phyloP scores from a whole-genome alignment of 257 asterid species.

The Craterostigma plantagineum region DNA sequence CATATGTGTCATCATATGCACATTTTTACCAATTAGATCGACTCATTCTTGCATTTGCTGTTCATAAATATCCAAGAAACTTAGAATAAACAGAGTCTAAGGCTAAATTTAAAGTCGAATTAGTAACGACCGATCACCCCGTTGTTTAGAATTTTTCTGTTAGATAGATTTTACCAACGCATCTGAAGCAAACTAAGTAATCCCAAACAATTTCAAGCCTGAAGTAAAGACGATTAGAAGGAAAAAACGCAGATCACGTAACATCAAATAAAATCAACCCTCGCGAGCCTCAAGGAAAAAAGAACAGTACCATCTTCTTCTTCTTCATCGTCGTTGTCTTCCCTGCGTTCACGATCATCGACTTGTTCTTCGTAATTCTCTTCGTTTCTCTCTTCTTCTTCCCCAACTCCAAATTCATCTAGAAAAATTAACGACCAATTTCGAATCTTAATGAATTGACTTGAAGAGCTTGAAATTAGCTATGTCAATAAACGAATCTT shows the following conservation, averaged over 20 bases:
- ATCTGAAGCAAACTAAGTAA: background rate
- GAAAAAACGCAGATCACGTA: background rate
- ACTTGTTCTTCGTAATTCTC: conserved; percentile 37
- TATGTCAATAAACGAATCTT: background rate
- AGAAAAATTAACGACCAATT: conserved; percentile 1
- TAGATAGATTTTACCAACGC: background rate
- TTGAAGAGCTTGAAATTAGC: background rate
- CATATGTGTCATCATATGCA: background rate
- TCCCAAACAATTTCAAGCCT: background rate
- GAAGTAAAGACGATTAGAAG: background rate
- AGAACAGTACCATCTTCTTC: conserved; percentile 66
- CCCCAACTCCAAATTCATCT: conserved; percentile 57
- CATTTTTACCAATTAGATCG: background rate
- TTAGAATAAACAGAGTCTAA: too few relatives aligned
- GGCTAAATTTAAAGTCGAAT: too few relatives aligned
- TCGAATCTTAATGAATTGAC: background rate
- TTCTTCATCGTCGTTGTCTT: conserved; percentile 57
- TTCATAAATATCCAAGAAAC: background rate
- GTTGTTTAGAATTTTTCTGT: too few relatives aligned
- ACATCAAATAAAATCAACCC: background rate
- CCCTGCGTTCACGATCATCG: conserved; percentile 12
- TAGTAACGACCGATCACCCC: too few relatives aligned
- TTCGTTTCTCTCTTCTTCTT: conserved; percentile 65
- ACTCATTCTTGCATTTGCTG: too few relatives aligned
- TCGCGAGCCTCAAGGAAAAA: background rate